Conservation (phyloP, 164 flowering plant species). For the Aristolochia contorta region DNA sequence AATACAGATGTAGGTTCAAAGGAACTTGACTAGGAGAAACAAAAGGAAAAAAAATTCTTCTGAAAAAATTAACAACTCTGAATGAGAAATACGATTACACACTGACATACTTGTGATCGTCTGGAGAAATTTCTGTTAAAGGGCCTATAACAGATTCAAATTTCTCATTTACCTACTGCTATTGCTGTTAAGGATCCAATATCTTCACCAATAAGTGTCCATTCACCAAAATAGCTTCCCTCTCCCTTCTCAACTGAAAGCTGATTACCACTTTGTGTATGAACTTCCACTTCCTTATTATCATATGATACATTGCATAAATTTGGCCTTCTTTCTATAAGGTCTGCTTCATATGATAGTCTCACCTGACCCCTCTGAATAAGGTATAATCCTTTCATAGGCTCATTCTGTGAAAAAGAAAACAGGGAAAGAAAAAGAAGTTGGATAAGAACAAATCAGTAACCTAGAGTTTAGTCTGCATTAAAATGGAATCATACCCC, state of each 20-base stretch:
- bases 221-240: conserved; percentile 93
- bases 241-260: conserved; percentile 54
- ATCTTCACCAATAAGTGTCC: conserved; percentile 81
- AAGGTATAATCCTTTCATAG: conserved; percentile 47
- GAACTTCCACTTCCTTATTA: conserved; percentile 29
- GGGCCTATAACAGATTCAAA: conserved; percentile 82
- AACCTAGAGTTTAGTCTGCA: background rate
- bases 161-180: conserved; percentile 75
- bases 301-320: conserved; percentile 45
- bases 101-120: conserved; percentile 54
- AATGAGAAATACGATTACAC: background rate
- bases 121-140: conserved; percentile 52
- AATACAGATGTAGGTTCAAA: background rate
- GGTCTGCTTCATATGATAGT: conserved; percentile 42
- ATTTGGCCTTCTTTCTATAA: conserved; percentile 32
- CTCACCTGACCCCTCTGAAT: conserved; percentile 76
- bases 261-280: conserved; percentile 19
- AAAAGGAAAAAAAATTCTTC: background rate
- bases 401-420: conserved; percentile 58
- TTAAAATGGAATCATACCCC: conserved; percentile 28
- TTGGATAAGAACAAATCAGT: background rate
- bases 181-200: conserved; percentile 47
- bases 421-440: background rate
- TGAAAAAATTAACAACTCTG: no score
- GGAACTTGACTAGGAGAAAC: background rate